Evolutionary conservation across 2,329 filamentous ascomycete species (phyloP).

Genomic region (Talaromyces albobiverticillius): DNA sequence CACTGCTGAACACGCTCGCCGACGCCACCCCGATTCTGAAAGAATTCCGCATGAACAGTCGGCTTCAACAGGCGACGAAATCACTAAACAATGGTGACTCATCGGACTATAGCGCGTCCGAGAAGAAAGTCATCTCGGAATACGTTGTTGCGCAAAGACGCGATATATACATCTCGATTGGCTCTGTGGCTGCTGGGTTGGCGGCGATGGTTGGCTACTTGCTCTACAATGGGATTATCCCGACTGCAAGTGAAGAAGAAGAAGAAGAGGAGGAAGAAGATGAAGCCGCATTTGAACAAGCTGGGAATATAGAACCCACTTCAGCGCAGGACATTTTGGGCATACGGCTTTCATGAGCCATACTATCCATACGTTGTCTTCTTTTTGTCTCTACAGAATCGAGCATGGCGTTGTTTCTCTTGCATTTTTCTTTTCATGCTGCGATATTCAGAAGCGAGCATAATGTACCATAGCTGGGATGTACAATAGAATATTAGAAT

Average conservation of each 20-base stretch:
- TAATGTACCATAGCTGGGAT: too few species aligned
- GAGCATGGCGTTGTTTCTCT: too few species aligned
- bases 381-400: neutral
- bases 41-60: conserved; percentile 36
- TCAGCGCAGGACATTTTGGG: conserved; percentile 10
- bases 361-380: neutral
- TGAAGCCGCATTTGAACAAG: too few species aligned
- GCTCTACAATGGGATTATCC: conserved; percentile 27
- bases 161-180: conserved; percentile 36
- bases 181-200: conserved; percentile 31
- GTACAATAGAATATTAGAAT: too few species aligned
- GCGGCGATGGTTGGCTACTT: conserved; percentile 37
- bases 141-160: conserved; percentile 26
- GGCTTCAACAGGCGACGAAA: conserved; percentile 32
- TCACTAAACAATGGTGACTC: conserved; percentile 14
- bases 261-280: conserved; percentile 7
- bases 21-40: conserved; percentile 37
- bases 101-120: conserved; percentile 22
- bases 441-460: too few species aligned
- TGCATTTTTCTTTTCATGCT: too few species aligned
- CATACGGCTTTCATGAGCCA: neutral
- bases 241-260: conserved; percentile 6
- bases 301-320: neutral
- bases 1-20: conserved; percentile 32
- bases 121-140: conserved; percentile 25